Conservation (phyloP, 1,284 basidiomycete genomes). For the Fomitopsis palustris region DNA sequence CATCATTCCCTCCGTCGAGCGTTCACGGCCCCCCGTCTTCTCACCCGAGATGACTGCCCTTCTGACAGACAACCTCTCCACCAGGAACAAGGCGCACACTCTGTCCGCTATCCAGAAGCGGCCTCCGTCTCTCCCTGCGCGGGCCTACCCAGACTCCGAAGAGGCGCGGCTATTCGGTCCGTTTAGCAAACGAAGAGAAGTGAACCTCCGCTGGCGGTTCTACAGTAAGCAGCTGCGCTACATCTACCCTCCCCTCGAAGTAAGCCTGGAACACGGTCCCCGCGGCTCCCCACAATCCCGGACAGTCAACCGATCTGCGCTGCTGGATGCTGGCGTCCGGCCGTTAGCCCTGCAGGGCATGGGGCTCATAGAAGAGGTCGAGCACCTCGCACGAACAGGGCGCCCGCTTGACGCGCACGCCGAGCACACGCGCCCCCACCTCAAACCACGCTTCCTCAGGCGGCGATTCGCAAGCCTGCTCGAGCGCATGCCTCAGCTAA, state of each 20-base stretch:
- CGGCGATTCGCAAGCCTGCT: constrained; percentile 63
- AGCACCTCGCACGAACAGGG: constrained; percentile 40
- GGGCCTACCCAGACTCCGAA: constrained; percentile 54
- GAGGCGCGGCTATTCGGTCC: constrained; percentile 60
- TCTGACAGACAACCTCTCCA: constrained; percentile 49
- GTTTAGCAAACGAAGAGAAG: constrained; percentile 66
- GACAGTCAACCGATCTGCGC: constrained; percentile 12
- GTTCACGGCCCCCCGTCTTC: constrained; percentile 60
- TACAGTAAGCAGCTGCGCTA: constrained; percentile 54
- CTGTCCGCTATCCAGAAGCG: constrained; percentile 32
- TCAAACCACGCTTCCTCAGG: constrained; percentile 50
- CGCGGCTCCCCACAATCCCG: neutral
- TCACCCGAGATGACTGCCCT: constrained; percentile 59
- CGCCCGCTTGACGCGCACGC: constrained; percentile 1
- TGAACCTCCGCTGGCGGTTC: constrained; percentile 69
- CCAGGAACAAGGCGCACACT: constrained; percentile 39
- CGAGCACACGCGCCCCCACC: constrained; percentile 10
- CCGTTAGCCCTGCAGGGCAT: constrained; percentile 42
- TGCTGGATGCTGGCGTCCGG: constrained; percentile 27
- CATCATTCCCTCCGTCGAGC: constrained; percentile 49
- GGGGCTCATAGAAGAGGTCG: constrained; percentile 44
- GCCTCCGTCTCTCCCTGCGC: constrained; percentile 55
- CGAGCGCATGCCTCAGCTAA: constrained; percentile 51
- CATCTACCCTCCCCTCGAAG: constrained; percentile 54
- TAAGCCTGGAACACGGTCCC: constrained; percentile 20